Base-by-base conservation (phyloP, 2,329 filamentous ascomycete species). In the Ophiostoma ulmi region DNA sequence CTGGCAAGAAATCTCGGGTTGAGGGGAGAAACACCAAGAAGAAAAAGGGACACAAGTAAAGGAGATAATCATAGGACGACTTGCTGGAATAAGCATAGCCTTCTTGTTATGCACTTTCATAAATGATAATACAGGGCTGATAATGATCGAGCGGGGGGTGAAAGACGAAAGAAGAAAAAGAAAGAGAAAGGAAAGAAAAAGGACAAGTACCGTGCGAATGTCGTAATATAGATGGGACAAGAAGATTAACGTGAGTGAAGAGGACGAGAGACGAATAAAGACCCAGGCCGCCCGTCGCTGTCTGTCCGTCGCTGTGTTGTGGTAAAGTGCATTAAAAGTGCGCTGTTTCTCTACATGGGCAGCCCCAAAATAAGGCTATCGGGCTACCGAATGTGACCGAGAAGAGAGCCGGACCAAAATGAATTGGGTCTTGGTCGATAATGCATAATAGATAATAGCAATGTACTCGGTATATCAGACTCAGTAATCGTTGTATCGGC, bases 331-430 rank as follows among this genome's bases (percentile, higher is more conserved):
- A 17, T 48, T n/a, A 17, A 48, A 5, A 20, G 44, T 20, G 20
- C 31, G 61, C 35, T 22, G 35, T 65, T 65, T 65, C 17, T 65
- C 63, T 65, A 65, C 63, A 65, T 65, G 36, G 35, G 6, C 35
- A 41, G 63, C 26, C 26, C 26, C 20, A 39, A 65, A 65, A 22
- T 36, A 39, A 65, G 63, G 63, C 63, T 41, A 65, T 7, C 63
- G 14, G n/a, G 31, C 36, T 61, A 17, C 63, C 14, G 36, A 65
- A 41, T 65, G 63, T 65, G 35, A 26, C 63, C 63, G 63, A 65
- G 63, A 65, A 65, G 36, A 65, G 63, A 31, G 20, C 63, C 35
- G 63, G 63, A 26, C 52, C 52, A 58, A 58, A 26, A 58, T 58
- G n/a, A 58, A 26, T 31, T 58, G 52, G 52, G 20, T 48, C 20